A percentile compares a stretch with the other conserved stretches of the same genome.
These are phyloP conservation scores for Tagetes erecta DNA, from an alignment of 129 eudicot species.

Conservation along the genomic window DNA sequence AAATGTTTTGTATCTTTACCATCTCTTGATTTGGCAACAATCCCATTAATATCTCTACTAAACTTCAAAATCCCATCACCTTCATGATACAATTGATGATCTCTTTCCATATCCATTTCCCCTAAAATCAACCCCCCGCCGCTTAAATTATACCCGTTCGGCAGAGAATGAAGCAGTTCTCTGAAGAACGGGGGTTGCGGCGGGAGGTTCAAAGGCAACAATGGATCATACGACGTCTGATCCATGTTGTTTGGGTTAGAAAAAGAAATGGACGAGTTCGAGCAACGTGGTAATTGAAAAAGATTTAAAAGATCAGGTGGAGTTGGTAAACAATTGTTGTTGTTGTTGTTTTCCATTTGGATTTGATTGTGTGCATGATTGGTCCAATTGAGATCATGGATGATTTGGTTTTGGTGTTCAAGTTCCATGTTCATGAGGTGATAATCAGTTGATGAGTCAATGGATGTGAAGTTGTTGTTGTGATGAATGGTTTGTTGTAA, in stretches of 20 bases:
- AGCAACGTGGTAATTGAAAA: constrained; percentile 56
- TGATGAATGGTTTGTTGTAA: constrained; percentile 18
- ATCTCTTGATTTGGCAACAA: constrained; percentile 45
- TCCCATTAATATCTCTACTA: constrained; percentile 44
- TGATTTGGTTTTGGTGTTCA: constrained; percentile 44
- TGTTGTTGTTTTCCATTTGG: constrained; percentile 20
- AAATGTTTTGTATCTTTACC: constrained; percentile 57
- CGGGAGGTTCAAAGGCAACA: constrained; percentile 65
- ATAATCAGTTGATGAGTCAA: constrained; percentile 44
- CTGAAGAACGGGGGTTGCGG: constrained; percentile 75
- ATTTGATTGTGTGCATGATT: constrained; percentile 35
- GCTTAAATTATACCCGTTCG: constrained; percentile 49
- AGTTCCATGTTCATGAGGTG: constrained; percentile 45
- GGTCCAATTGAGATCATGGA: constrained; percentile 32
- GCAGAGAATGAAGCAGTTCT: constrained; percentile 69
- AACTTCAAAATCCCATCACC: constrained; percentile 74
- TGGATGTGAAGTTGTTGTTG: constrained; percentile 38
- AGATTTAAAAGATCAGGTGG: constrained; percentile 74
- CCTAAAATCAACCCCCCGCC: constrained; percentile 51
- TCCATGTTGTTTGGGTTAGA: constrained; percentile 38
- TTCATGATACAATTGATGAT: constrained; percentile 52
- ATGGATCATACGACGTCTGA: constrained; percentile 52
- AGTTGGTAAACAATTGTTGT: constrained; percentile 30
- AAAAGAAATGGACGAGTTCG: constrained; percentile 54
- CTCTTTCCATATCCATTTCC: constrained; percentile 57